Conservation (phyloP, 768 basidiomycete genomes). For the Amanita polypyramis region DNA sequence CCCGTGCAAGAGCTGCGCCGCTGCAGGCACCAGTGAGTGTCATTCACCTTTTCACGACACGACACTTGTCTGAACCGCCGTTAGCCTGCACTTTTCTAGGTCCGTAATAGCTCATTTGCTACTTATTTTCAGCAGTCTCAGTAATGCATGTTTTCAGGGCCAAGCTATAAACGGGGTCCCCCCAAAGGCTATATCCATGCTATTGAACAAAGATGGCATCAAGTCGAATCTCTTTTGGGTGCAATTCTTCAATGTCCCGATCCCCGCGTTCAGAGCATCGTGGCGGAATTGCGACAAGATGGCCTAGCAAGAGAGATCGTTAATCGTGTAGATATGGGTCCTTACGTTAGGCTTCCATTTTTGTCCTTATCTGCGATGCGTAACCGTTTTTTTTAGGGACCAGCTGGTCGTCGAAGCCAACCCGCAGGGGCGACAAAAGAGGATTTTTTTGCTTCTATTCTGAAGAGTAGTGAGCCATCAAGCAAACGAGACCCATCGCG, state of each 20-base stretch:
- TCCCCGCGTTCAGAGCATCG: conserved; percentile 47
- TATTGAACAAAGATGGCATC: conserved; percentile 86
- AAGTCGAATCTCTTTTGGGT: conserved; percentile 84
- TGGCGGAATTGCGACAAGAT: conserved; percentile 59
- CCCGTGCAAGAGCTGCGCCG: conserved; percentile 54
- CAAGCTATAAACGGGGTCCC: conserved; percentile 75
- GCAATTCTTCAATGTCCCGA: conserved; percentile 68
- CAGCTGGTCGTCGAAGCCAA: conserved; percentile 53
- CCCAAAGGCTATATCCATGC: conserved; percentile 91
- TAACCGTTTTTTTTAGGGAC: conserved; percentile 35
- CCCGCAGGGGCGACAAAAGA: conserved; percentile 59
- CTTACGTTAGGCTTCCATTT: conserved; percentile 45
- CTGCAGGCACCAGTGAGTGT: conserved; percentile 41
- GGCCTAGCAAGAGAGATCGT: conserved; percentile 71
- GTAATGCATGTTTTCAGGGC: conserved; percentile 30
- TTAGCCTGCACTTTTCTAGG: conserved; percentile 61
- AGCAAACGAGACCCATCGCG: conserved; percentile 44
- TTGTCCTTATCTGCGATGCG: neutral
- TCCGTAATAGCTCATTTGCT: conserved; percentile 14
- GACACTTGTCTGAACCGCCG: conserved; percentile 9
- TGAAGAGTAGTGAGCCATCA: conserved; percentile 43
- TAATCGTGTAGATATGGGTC: conserved; percentile 65
- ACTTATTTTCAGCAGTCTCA: neutral
- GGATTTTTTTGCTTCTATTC: conserved; percentile 68
- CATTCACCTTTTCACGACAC: neutral